Evolutionary conservation across 495 filamentous ascomycete genomes (phyloP), one percentile per base, ranked within the genome.

Genomic region (Talaromyces trachyspermus): DNA sequence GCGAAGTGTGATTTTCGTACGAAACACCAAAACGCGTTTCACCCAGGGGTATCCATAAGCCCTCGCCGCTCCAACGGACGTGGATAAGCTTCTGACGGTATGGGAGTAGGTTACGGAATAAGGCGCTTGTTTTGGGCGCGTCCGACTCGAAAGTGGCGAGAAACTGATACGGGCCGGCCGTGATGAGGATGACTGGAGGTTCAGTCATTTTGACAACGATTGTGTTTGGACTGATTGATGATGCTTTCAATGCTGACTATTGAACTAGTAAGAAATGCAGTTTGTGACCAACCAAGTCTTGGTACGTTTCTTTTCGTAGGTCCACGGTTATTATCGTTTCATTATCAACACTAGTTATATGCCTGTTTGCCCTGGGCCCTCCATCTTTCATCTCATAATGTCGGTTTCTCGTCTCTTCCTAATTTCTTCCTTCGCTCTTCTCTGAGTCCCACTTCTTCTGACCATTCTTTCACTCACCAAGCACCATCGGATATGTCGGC

Each of bases 61-160:
- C 55, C 38, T 61, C 55, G 12, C 58, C 58, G 9, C 52, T 55
- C 58, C 58, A 58, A 23, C 58, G 58, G 2, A 58, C 55, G 49
- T 61, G 58, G 32, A 61, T 61, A 10, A 58, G 42, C 20, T 58
- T 55, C 23, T 61, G 58, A 6, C 30, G 51, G 22, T 61, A 61
- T 17, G 58, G 58, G 17, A 61, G 53, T 8, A 61, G 49, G 4
- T 40, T 29, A 18, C 45, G 53, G 43, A 61, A 61, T 20, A 58
- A 46, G 3, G 49, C 33, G 29, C 54, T 50, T 8, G 55, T 61
- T 47, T 54, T 56, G 10, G 58, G 58, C 11, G 58, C 58, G 7
- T 33, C 27, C 4, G 53, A 43, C 27, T 57, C 55, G 18, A 61
- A 49, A n/a, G 20, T 49, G n/a, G 47, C 52, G 12, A 52, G 53